phyloP scores from a whole-genome alignment of 768 basidiomycete genomes.

The Phanerochaete sordida region DNA sequence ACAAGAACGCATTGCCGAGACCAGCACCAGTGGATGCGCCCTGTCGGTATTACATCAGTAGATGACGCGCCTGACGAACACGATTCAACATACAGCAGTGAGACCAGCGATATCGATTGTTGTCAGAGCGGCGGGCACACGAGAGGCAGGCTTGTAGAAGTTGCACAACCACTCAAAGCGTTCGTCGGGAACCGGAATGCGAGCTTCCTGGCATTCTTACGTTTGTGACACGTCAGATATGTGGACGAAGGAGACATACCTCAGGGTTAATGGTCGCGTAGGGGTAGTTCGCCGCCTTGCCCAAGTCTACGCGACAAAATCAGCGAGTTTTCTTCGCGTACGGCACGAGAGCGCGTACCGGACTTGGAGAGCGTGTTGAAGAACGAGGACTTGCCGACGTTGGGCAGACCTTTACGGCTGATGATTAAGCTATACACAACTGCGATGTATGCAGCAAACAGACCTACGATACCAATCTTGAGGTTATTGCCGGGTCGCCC shows the following conservation, averaged over 20 bases:
- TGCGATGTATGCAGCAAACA: conserved; percentile 34
- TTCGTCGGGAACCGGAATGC: conserved; percentile 90
- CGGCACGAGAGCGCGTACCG: conserved; percentile 38
- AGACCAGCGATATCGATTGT: conserved; percentile 99
- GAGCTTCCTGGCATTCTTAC: conserved; percentile 56
- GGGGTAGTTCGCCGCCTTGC: conserved; percentile 96
- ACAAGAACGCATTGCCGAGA: conserved; percentile 95
- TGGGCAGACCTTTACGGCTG: conserved; percentile 66
- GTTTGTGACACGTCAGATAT: neutral
- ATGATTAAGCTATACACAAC: conserved; percentile 6
- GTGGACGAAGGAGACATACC: conserved; percentile 21
- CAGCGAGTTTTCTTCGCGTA: neutral
- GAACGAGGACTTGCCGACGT: conserved; percentile 99
- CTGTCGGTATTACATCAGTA: conserved; percentile 30
- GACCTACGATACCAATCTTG: conserved; percentile 98
- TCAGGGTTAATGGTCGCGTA: conserved; percentile 94
- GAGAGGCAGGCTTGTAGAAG: conserved; percentile 82
- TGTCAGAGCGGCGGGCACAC: conserved; percentile 91
- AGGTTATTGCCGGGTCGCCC: conserved; percentile 96
- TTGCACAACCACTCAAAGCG: conserved; percentile 96
- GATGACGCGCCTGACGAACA: too few species aligned
- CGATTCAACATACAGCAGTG: conserved; percentile 63
- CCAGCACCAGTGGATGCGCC: conserved; percentile 98
- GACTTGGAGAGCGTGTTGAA: conserved; percentile 96
- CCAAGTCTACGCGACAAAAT: conserved; percentile 54